phyloP scores from a whole-genome alignment of 2,329 filamentous ascomycete genomes.

The Aspergillus spinulosporus region DNA sequence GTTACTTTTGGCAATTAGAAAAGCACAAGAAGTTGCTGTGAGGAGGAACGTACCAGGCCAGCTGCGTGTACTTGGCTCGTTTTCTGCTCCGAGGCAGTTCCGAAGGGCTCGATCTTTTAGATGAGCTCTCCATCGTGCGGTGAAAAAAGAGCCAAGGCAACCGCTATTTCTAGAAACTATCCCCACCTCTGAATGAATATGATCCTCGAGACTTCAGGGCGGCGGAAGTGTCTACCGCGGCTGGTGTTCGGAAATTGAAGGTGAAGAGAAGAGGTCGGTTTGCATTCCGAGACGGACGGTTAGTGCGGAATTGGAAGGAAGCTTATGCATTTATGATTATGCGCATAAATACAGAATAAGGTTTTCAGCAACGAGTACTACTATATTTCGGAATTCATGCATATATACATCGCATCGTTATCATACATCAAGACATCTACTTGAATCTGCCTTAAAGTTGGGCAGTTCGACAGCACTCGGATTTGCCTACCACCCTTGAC shows the following conservation, averaged over 20 bases:
- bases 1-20: slow-evolving; percentile 51
- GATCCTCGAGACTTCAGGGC: neutral
- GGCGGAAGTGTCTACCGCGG: neutral
- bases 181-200: neutral
- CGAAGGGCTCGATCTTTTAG: slow-evolving; percentile 14
- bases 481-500: slow-evolving; percentile 31
- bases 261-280: neutral
- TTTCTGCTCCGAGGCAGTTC: slow-evolving; percentile 30
- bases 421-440: slow-evolving; percentile 1
- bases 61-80: slow-evolving; percentile 38
- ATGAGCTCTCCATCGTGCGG: slow-evolving; percentile 12
- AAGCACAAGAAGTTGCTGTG: neutral
- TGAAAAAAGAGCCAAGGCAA: neutral
- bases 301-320: slow-evolving; percentile 1
- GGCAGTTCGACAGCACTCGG: slow-evolving; percentile 35
- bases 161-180: neutral
- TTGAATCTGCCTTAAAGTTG: slow-evolving; percentile 25
- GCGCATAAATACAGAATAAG: neutral
- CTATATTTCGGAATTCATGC: neutral
- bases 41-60: slow-evolving; percentile 33
- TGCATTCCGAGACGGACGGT: slow-evolving; percentile 5
- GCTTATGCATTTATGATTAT: neutral
- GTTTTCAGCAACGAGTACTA: neutral
- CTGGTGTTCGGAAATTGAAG: neutral
- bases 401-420: slow-evolving; percentile 16